Evolutionary conservation across 768 basidiomycete genomes (phyloP), one percentile per base, ranked within the genome.

Genomic region (Panaeolus papilionaceus): DNA sequence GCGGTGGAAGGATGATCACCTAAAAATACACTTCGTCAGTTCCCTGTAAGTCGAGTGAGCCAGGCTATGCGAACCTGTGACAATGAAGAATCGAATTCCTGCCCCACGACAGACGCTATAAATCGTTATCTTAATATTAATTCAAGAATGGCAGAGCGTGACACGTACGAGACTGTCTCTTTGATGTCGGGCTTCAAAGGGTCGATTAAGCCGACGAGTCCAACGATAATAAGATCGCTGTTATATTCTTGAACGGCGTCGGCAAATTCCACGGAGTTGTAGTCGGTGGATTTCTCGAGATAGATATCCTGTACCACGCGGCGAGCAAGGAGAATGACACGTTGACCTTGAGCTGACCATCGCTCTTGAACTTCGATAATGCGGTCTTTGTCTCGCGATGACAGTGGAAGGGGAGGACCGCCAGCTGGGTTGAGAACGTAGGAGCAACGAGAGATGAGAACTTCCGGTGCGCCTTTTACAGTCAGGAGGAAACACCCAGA

Each of bases 21-120:
- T 81, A 44, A 11, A 45, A 26, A 14, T 45, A 10, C 3, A 11
- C 39, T 44, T 10, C 33, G 63, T 63, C 47, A 37, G 28, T 6
- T 44, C 62, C 40, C 28, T 16, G 44, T 37, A 18, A 20, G 8
- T 26, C 11, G 10, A 63, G 65, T 28, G 14, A 18, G 42, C 18
- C 14, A 44, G 9, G 11, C 49, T 61, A 65, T 23, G 42, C 58
- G 3, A 65, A 78, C 85, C 85, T 10, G 86, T 86, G 65, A 91
- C 87, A 80, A 91, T 87, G 71, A 85, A 84, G 72, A 90, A 86
- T 11, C 89, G 82, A 61, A 90, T 86, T 4, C 88, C 88, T 8
- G 89, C 89, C 14, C 82, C 72, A 28, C 87, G 82, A 69, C 84
- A 84, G n/a, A 79, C 72, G 7, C 79, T 79, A 33, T 37, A 12